These are phyloP conservation scores for Suillus placidus DNA, from an alignment of 768 basidiomycete genomes.

Conservation along the genomic window DNA sequence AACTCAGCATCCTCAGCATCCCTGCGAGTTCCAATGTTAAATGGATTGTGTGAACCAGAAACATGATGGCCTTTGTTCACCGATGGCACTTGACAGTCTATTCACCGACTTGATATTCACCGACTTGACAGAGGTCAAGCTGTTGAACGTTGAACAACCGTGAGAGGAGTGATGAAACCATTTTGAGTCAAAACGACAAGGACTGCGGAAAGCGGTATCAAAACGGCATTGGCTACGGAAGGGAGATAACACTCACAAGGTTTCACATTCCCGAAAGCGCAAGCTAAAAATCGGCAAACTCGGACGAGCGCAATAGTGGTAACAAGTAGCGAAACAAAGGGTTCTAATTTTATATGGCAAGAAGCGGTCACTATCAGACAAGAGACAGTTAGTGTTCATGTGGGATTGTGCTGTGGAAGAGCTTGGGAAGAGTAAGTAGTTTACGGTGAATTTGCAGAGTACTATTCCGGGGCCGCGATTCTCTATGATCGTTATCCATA, in stretches of 20 bases:
- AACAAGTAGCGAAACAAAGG: neutral
- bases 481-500: neutral
- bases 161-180: neutral
- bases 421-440: neutral
- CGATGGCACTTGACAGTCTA: no score
- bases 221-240: neutral
- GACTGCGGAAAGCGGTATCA: neutral
- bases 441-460: neutral
- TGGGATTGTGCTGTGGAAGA: neutral
- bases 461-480: neutral
- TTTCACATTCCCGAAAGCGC: neutral
- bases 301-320: neutral
- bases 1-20: neutral
- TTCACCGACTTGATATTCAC: neutral
- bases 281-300: neutral
- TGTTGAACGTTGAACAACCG: neutral
- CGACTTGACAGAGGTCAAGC: neutral
- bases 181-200: neutral
- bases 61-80: neutral
- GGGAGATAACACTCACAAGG: neutral
- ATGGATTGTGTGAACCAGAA: neutral
- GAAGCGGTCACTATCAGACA: neutral
- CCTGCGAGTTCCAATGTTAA: neutral
- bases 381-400: neutral
- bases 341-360: neutral